phyloP scores from a whole-genome alignment of 192 early-diverging fungal species.

The Backusella westeae region DNA sequence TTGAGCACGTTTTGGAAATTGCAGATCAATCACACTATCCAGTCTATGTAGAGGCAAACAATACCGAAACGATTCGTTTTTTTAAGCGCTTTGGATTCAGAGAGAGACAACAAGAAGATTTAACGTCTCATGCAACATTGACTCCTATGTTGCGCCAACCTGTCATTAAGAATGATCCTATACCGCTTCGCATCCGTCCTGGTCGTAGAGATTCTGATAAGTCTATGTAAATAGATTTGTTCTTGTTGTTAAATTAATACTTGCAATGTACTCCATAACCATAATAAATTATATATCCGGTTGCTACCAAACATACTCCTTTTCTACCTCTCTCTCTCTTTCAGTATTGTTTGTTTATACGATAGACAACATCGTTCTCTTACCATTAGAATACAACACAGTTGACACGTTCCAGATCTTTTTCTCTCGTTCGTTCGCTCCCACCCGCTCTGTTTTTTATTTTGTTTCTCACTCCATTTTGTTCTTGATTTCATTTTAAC shows the following conservation, averaged over 20 bases:
- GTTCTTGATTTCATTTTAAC: background rate
- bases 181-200: constrained; percentile 22
- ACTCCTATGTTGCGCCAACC: constrained; percentile 26
- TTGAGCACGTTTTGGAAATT: constrained; percentile 23
- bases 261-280: background rate
- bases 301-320: background rate
- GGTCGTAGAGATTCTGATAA: constrained; percentile 24
- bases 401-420: background rate
- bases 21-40: constrained; percentile 21
- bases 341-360: background rate
- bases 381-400: background rate
- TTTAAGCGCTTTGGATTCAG: constrained; percentile 27
- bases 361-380: background rate
- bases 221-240: background rate
- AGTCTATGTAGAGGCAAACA: constrained; percentile 19
- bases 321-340: background rate
- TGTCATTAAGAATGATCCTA: background rate
- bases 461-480: background rate
- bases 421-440: background rate
- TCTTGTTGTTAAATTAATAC: background rate
- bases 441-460: background rate
- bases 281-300: constrained; percentile 5
- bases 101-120: background rate
- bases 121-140: background rate
- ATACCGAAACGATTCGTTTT: constrained; percentile 8